Conservation (phyloP, 306 rosid genomes). For the Delonix regia region DNA sequence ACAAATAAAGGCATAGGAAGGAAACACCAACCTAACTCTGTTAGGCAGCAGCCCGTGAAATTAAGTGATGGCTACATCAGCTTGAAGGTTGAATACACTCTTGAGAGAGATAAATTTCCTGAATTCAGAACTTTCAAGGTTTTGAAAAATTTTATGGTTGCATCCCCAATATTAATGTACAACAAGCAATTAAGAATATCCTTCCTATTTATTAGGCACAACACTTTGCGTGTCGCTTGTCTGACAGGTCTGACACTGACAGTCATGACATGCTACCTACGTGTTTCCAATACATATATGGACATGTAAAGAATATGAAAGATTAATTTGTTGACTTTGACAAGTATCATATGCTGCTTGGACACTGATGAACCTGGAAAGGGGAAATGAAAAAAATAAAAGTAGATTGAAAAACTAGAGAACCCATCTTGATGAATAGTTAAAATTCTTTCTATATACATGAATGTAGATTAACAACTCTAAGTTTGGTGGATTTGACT, state of each 20-base stretch:
- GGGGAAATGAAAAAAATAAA: too few relatives aligned
- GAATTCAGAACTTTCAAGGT: constrained; percentile 1
- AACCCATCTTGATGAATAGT: too few relatives aligned
- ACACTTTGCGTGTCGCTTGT: too few relatives aligned
- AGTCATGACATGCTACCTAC: too few relatives aligned
- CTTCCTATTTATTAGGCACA: neutral
- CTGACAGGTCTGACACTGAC: too few relatives aligned
- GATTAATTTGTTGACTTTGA: too few relatives aligned
- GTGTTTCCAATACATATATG: too few relatives aligned
- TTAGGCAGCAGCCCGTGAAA: neutral
- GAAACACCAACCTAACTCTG: constrained; percentile 7
- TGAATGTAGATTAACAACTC: neutral
- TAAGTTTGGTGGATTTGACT: neutral
- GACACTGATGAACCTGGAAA: too few relatives aligned
- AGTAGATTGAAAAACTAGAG: too few relatives aligned
- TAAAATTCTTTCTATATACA: neutral
- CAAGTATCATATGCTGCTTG: too few relatives aligned
- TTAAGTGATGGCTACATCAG: neutral
- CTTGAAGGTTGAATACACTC: neutral
- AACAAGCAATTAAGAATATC: neutral
- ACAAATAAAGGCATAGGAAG: constrained; percentile 18
- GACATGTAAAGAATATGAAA: too few relatives aligned
- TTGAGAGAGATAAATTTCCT: neutral
- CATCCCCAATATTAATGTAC: neutral
- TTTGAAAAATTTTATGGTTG: constrained; percentile 4